A percentile compares a stretch with the other conserved stretches of the same genome.
phyloP scores from a whole-genome alignment of 306 rosid species.

The Macrotyloma uniflorum region DNA sequence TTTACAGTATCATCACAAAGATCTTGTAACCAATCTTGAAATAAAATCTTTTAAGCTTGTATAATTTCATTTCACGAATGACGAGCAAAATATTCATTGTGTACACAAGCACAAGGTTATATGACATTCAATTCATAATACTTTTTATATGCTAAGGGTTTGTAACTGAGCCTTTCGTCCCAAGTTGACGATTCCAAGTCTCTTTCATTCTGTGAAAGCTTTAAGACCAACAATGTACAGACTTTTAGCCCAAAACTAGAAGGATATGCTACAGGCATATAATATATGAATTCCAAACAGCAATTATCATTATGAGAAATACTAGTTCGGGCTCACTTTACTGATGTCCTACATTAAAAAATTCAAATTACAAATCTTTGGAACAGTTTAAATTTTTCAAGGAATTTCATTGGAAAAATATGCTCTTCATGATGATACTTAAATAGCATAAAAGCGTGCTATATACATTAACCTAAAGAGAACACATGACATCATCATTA shows the following conservation, averaged over 20 bases:
- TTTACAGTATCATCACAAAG: conserved; percentile 13
- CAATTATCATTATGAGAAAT: background rate
- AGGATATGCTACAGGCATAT: conserved; percentile 17
- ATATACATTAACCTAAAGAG: background rate
- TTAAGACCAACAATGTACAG: background rate
- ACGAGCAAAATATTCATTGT: conserved; percentile 1
- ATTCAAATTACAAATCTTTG: background rate
- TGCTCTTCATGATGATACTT: background rate
- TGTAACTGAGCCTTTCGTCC: background rate
- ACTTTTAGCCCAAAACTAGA: conserved; percentile 18
- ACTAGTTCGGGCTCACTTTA: background rate
- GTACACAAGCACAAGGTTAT: background rate
- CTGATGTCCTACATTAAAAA: background rate
- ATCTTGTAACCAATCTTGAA: conserved; percentile 27
- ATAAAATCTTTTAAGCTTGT: conserved; percentile 33
- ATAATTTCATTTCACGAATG: conserved; percentile 27
- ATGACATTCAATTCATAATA: background rate
- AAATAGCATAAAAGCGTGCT: background rate
- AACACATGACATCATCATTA: background rate
- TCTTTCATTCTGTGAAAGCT: background rate
- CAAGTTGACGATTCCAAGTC: background rate
- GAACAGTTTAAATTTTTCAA: conserved; percentile 9
- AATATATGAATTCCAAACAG: conserved; percentile 3
- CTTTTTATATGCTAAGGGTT: background rate
- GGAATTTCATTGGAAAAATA: conserved; percentile 12